A percentile compares a stretch with the other conserved stretches of the same genome.
phyloP scores from a whole-genome alignment of 345 rosid genomes.

The Citrus reticulata region DNA sequence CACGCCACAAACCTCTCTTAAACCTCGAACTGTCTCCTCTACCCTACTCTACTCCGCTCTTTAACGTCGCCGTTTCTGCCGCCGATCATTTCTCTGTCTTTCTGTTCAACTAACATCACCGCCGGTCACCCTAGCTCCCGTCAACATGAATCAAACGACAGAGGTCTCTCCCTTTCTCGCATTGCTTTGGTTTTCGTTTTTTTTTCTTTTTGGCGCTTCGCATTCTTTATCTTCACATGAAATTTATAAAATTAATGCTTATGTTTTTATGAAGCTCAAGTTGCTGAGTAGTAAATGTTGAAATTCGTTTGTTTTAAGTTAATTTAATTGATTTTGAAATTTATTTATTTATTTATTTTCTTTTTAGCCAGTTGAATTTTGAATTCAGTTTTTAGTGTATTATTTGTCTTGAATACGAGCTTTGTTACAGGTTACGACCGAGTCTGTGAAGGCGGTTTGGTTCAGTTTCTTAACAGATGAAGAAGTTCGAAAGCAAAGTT shows the following conservation, averaged over 20 bases:
- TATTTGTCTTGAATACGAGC: neutral
- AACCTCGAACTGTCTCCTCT: neutral
- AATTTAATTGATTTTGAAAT: neutral
- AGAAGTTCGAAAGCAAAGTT: constrained; percentile 13
- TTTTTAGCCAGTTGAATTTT: neutral
- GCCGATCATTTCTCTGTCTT: neutral
- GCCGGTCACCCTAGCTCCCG: neutral
- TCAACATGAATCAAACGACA: constrained; percentile 6
- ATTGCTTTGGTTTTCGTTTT: too few relatives aligned
- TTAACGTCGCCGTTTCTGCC: neutral
- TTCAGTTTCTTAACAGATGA: constrained; percentile 13
- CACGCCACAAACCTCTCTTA: neutral
- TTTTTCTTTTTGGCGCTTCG: neutral
- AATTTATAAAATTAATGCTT: too few relatives aligned
- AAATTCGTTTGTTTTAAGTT: too few relatives aligned
- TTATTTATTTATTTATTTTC: neutral
- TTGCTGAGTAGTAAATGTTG: neutral
- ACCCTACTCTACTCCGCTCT: neutral
- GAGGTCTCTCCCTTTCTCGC: constrained; percentile 5
- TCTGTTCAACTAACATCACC: neutral
- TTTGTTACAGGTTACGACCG: constrained; percentile 8
- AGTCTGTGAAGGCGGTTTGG: constrained; percentile 9
- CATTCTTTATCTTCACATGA: too few relatives aligned
- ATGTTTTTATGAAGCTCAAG: neutral
- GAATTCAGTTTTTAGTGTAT: neutral